Evolutionary conservation across 768 basidiomycete genomes (phyloP).

Genomic region (Termitomyces sp.): DNA sequence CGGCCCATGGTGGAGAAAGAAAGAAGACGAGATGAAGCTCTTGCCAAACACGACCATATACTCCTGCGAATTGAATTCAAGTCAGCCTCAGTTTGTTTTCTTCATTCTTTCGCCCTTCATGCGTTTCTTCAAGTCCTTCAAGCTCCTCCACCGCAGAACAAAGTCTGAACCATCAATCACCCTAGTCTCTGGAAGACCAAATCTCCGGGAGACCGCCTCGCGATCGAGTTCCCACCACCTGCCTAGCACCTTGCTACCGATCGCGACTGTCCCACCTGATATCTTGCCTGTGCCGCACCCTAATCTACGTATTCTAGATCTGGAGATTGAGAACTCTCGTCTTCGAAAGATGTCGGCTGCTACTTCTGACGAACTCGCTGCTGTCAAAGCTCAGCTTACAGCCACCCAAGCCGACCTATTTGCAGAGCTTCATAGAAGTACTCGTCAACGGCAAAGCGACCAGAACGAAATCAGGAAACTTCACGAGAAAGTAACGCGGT

Average conservation of each 20-base stretch:
- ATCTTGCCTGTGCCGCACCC: conserved; percentile 1
- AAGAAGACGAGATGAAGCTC: conserved; percentile 9
- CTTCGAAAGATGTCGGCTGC: conserved; percentile 2
- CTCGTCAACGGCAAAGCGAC: conserved; percentile 4
- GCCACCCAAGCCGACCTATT: conserved; percentile 13
- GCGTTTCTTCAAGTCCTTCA: conserved; percentile 43
- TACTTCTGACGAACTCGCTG: conserved; percentile 3
- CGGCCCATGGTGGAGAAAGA: conserved; percentile 41
- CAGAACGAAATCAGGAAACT: conserved; percentile 8
- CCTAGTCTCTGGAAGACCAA: conserved; percentile 17
- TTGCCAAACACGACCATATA: conserved; percentile 14
- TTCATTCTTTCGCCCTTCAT: conserved; percentile 20
- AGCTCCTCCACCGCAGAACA: conserved; percentile 42
- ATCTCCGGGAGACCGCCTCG: conserved; percentile 7
- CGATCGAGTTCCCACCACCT: conserved; percentile 15
- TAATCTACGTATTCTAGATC: conserved; percentile 10
- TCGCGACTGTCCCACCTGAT: conserved; percentile 10
- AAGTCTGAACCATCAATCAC: conserved; percentile 42
- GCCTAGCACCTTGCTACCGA: conserved; percentile 5
- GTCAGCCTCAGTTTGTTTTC: conserved; percentile 6
- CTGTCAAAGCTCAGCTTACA: conserved; percentile 9
- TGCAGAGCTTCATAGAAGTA: conserved; percentile 13
- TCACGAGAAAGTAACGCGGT: conserved; percentile 5
- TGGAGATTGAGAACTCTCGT: conserved; percentile 8
- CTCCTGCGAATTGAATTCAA: not conserved